Percentiles rank a stretch among this genome's conserved stretches.
Evolutionary conservation across 2,329 filamentous ascomycete species (phyloP).

Genomic region (Colletotrichum truncatum): DNA sequence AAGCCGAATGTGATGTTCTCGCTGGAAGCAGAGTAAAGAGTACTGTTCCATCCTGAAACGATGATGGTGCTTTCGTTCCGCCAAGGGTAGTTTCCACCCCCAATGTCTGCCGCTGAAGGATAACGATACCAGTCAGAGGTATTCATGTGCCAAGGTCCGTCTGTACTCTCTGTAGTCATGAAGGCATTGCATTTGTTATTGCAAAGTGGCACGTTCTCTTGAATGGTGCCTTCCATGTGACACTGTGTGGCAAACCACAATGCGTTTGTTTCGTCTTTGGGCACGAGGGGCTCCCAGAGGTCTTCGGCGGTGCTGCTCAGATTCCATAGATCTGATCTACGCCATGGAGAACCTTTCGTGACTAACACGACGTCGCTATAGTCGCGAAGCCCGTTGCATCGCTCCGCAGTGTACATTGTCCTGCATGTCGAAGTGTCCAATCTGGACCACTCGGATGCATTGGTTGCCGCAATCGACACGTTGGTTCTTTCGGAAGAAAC

Average conservation of each 20-base stretch:
- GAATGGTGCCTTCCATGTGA: not conserved
- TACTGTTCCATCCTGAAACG: no score
- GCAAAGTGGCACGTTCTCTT: not conserved
- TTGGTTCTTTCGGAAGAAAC: not conserved
- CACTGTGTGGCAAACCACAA: slow-evolving; percentile 10
- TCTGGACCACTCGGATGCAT: not conserved
- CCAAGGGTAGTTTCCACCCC: no score
- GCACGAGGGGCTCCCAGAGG: slow-evolving; percentile 2
- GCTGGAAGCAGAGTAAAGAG: no score
- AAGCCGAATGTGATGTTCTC: no score
- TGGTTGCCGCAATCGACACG: not conserved
- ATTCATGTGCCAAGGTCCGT: not conserved
- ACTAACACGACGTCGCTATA: slow-evolving; percentile 2
- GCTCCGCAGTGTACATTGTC: not conserved
- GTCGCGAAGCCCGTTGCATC: not conserved
- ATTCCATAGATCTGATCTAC: slow-evolving; percentile 1
- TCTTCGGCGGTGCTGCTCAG: not conserved
- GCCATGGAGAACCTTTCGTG: not conserved
- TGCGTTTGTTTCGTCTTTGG: not conserved
- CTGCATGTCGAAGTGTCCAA: not conserved
- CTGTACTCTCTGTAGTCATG: not conserved
- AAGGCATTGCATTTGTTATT: not conserved
- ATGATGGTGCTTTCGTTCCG: no score
- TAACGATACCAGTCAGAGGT: not conserved
- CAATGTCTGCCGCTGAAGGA: not conserved